phyloP scores from a whole-genome alignment of 129 eudicot species.

The Heracleum sosnowskyi region DNA sequence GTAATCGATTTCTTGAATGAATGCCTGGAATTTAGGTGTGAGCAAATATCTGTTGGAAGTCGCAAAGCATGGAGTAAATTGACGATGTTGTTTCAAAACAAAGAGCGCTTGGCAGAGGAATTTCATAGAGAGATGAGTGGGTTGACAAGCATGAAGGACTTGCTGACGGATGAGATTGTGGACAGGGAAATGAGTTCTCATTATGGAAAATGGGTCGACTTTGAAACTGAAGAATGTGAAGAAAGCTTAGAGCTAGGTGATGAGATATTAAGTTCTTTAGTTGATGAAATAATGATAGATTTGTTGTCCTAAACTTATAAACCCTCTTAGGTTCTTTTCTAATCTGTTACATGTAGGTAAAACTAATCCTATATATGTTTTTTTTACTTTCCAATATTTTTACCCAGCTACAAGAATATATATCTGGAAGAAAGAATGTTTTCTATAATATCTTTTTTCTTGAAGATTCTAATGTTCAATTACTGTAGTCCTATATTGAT shows the following conservation, averaged over 20 bases:
- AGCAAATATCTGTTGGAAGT: conserved; percentile 41
- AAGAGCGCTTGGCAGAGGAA: conserved; percentile 45
- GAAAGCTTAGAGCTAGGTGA: conserved; percentile 57
- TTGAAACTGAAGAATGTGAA: conserved; percentile 64
- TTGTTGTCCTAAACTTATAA: conserved; percentile 17
- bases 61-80: conserved; percentile 53
- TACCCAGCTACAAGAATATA: not conserved
- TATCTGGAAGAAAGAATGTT: not conserved
- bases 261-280: conserved; percentile 34
- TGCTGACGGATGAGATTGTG: conserved; percentile 79
- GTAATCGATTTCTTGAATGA: conserved; percentile 58
- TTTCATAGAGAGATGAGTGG: conserved; percentile 52
- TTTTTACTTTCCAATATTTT: not conserved
- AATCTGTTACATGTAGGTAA: not conserved
- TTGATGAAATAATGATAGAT: conserved; percentile 66
- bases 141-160: conserved; percentile 53
- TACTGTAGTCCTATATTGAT: not conserved
- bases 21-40: conserved; percentile 30
- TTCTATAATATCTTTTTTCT: not conserved
- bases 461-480: not conserved
- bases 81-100: conserved; percentile 26
- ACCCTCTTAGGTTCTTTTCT: not conserved
- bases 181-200: conserved; percentile 78
- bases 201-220: conserved; percentile 76
- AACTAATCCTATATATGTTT: not conserved